phyloP scores from a whole-genome alignment of 129 eudicot genomes.

The Flaveria bidentis region DNA sequence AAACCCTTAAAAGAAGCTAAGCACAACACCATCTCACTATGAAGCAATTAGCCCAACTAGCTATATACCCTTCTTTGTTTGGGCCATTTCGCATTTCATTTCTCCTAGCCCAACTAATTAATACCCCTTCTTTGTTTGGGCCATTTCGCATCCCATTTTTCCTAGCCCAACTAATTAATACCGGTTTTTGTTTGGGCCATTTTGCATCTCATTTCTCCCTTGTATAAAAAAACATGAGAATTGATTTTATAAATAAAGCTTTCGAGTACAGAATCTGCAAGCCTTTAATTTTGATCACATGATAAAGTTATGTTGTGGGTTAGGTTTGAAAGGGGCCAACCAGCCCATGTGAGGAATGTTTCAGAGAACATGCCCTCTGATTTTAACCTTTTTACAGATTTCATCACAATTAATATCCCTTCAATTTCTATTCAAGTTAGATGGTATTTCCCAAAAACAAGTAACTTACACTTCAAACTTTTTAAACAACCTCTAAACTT shows the following conservation, averaged over 20 bases:
- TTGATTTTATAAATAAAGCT: neutral
- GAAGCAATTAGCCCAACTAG: neutral
- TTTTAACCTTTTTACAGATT: conserved; percentile 19
- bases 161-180: neutral
- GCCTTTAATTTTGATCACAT: conserved; percentile 13
- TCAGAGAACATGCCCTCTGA: conserved; percentile 13
- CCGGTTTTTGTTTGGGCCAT: neutral
- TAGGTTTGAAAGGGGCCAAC: conserved; percentile 44
- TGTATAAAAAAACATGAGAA: neutral
- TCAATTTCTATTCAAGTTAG: neutral
- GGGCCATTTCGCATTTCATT: no score
- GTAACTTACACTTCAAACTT: no score
- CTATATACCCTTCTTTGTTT: no score
- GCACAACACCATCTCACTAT: neutral
- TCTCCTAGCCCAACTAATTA: neutral
- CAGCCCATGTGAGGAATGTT: conserved; percentile 43
- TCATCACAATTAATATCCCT: conserved; percentile 17
- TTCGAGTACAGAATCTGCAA: neutral
- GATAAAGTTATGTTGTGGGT: conserved; percentile 32
- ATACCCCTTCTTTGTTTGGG: no score
- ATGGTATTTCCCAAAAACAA: no score
- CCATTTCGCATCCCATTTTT: no score
- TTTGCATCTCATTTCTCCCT: neutral
- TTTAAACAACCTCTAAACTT: no score
- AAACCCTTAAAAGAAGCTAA: neutral